Conservation (phyloP, 495 filamentous ascomycete species). For the Penicilliopsis zonata region DNA sequence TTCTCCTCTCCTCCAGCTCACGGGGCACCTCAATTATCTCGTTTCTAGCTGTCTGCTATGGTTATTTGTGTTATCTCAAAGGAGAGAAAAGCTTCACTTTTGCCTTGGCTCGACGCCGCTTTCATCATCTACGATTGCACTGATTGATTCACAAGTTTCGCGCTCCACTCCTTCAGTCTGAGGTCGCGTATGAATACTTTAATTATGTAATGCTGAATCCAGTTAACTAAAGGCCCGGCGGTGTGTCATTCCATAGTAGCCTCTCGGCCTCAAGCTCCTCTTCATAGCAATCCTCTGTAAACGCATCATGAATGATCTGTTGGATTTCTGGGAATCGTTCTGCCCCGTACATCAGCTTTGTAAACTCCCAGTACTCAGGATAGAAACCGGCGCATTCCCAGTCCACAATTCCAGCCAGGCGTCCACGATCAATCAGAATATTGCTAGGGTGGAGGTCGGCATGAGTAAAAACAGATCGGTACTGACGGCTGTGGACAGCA, state of each 20-base stretch:
- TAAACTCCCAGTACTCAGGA: conserved; percentile 25
- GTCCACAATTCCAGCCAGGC: conserved; percentile 15
- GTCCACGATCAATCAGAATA: conserved; percentile 13
- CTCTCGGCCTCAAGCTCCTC: conserved; percentile 6
- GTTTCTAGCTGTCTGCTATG: too few relatives aligned
- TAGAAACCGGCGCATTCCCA: conserved; percentile 21
- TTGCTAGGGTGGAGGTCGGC: conserved; percentile 14
- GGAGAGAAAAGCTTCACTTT: too few relatives aligned
- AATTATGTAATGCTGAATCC: too few relatives aligned
- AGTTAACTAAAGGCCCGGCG: too few relatives aligned
- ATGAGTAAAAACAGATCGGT: conserved; percentile 15
- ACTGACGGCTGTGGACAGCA: background rate
- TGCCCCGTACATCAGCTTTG: conserved; percentile 12
- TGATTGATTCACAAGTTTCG: too few relatives aligned
- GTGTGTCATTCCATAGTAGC: background rate
- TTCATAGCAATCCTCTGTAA: conserved; percentile 5
- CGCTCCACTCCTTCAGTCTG: too few relatives aligned
- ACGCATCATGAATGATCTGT: conserved; percentile 5
- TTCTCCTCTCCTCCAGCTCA: conserved; percentile 42
- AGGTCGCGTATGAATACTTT: too few relatives aligned
- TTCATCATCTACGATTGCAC: too few relatives aligned
- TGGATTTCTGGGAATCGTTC: conserved; percentile 2
- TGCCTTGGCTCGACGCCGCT: too few relatives aligned
- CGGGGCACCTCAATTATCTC: conserved; percentile 44
- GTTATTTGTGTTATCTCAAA: too few relatives aligned